Percentiles rank a stretch among this genome's conserved stretches.
These are phyloP conservation scores for Bretschneidera sinensis DNA, from an alignment of 345 rosid genomes.

Conservation along the genomic window DNA sequence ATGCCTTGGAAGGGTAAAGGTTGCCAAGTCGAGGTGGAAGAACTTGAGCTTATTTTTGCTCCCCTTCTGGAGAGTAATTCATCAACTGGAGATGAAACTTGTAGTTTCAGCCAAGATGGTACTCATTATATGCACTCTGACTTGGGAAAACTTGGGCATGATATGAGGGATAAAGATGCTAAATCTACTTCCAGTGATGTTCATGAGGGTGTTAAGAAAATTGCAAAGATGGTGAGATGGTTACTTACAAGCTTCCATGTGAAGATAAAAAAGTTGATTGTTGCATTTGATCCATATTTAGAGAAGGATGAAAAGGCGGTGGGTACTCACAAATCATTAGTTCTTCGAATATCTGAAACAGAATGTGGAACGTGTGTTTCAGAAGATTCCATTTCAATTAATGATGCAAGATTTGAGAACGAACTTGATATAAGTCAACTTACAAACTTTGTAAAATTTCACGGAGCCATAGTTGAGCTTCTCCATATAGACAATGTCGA, in stretches of 20 bases:
- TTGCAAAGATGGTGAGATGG: slow-evolving; percentile 94
- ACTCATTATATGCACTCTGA: slow-evolving; percentile 20
- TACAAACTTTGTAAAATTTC: slow-evolving; percentile 68
- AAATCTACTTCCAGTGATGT: slow-evolving; percentile 50
- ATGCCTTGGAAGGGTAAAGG: slow-evolving; percentile 86
- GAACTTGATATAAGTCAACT: slow-evolving; percentile 68
- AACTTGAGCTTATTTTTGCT: slow-evolving; percentile 79
- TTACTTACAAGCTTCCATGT: slow-evolving; percentile 77
- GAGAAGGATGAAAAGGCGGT: slow-evolving; percentile 27
- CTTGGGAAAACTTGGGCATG: slow-evolving; percentile 36
- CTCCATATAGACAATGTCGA: slow-evolving; percentile 47
- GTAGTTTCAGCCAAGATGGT: slow-evolving; percentile 31
- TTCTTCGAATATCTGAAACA: slow-evolving; percentile 59
- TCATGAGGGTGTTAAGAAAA: slow-evolving; percentile 95
- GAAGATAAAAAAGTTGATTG: slow-evolving; percentile 59
- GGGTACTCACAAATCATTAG: slow-evolving; percentile 40
- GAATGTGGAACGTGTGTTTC: slow-evolving; percentile 77
- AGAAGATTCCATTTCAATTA: slow-evolving; percentile 37
- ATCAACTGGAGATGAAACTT: slow-evolving; percentile 26
- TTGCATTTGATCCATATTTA: slow-evolving; percentile 69
- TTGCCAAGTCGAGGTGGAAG: slow-evolving; percentile 82
- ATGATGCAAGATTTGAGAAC: slow-evolving; percentile 34
- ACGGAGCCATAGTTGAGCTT: slow-evolving; percentile 77
- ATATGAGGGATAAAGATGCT: slow-evolving; percentile 23
- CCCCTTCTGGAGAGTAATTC: slow-evolving; percentile 33